Base-by-base conservation (phyloP, 2,329 filamentous ascomycete species). In the Daldinia sp. region DNA sequence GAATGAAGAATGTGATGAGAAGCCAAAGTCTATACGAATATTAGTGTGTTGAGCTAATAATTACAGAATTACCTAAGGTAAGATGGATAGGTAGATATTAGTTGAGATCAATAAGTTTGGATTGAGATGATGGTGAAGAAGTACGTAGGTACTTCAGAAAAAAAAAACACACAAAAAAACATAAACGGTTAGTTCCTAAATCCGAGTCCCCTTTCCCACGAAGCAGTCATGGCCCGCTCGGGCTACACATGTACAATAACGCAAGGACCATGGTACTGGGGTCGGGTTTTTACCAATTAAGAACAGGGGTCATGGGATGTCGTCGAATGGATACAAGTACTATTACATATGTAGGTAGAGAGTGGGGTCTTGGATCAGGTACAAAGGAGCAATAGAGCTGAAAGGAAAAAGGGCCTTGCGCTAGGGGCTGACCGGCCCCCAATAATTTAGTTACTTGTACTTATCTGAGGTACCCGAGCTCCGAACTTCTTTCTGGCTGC, bases 311-410 rank as follows among this genome's bases (percentile, higher is more conserved):
- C 10, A 26, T 13, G 6, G 12, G 13, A 15, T 15, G 12, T 10
- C 12, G 20, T 5, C 12, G 9, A 46, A 10, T 20, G n/a, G 42
- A 10, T 4, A 7, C 3, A 2, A 23, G n/a, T 37, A 13, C 12
- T 37, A 37, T 4, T 5, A 9, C 10, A 37, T 13, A 3, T 37
- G 12, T 13, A 39, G 9, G 35, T 39, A 39, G 35, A 13, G 7
- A 39, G 7, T 39, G 13, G 13, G 12, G 35, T 13, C 12, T 9
- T 39, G 15, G 4, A 44, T 23, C 20, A 57, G 33, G 33, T 39
- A 39, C 53, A 41, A 55, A 41, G 37, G 53, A 55, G 35, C 33
- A 20, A 55, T 39, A 50, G 6, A 50, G 46, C 53, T 54, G 20
- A 54, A 54, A 37, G 33, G 33, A 37, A 33, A 33, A 33, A 33